Evolutionary conservation across 1,284 basidiomycete species (phyloP).

Genomic region (Rhodofomes roseus): DNA sequence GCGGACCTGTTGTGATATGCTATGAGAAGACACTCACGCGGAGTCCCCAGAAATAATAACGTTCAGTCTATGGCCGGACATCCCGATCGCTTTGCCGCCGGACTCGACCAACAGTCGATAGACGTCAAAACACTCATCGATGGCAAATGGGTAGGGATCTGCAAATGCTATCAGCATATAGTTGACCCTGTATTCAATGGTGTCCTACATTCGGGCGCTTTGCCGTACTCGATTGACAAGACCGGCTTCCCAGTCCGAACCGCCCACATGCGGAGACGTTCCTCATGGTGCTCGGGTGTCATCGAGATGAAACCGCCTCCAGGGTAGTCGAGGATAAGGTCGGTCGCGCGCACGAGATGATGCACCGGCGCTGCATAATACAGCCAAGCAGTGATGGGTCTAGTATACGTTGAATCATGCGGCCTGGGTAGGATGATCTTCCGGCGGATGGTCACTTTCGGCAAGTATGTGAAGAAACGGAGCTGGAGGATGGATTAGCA

Average conservation of each 20-base stretch:
- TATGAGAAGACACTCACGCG: constrained; percentile 58
- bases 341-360: constrained; percentile 66
- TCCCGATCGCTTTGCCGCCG: constrained; percentile 78
- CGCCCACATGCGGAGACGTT: constrained; percentile 88
- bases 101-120: constrained; percentile 83
- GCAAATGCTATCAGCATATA: neutral
- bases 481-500: constrained; percentile 4
- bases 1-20: constrained; percentile 4
- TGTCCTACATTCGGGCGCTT: constrained; percentile 88
- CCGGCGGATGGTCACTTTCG: constrained; percentile 56
- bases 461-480: constrained; percentile 10
- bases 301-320: constrained; percentile 97
- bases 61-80: constrained; percentile 74
- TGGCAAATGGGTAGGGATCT: constrained; percentile 95
- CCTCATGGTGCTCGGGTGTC: constrained; percentile 94
- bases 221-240: constrained; percentile 90
- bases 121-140: constrained; percentile 91
- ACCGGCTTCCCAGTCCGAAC: constrained; percentile 77
- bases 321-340: constrained; percentile 88
- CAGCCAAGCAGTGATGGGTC: constrained; percentile 81
- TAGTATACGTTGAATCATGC: constrained; percentile 66
- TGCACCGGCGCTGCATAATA: constrained; percentile 77
- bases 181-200: neutral
- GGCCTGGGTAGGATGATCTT: constrained; percentile 85
- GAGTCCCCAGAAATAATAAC: constrained; percentile 87